These are phyloP conservation scores for Backusella westeae DNA, from an alignment of 192 early-diverging fungal species.

Conservation along the genomic window DNA sequence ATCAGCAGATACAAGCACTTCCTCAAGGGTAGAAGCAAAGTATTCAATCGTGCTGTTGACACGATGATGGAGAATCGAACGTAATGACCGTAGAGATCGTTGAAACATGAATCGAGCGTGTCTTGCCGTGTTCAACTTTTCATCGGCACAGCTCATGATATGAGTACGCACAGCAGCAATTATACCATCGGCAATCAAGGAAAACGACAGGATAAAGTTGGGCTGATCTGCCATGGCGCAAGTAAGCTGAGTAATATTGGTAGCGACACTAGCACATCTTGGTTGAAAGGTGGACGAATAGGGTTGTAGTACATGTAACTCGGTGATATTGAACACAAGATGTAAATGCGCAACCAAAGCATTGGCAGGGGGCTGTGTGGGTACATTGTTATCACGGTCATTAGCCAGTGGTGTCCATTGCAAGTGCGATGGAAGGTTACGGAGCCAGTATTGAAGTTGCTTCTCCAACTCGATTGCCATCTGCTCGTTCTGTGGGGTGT, in stretches of 20 bases:
- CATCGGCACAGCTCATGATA: constrained; percentile 2
- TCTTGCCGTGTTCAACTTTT: not conserved
- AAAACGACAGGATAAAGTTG: constrained; percentile 9
- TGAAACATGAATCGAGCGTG: constrained; percentile 27
- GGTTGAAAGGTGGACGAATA: constrained; percentile 18
- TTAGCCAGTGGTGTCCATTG: constrained; percentile 25
- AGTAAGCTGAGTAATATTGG: constrained; percentile 28
- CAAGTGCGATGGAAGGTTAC: constrained; percentile 1
- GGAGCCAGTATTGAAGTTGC: constrained; percentile 25
- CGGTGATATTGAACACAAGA: constrained; percentile 25
- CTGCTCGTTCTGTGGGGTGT: constrained; percentile 7
- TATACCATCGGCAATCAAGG: not conserved
- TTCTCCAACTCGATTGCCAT: constrained; percentile 6
- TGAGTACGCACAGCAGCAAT: constrained; percentile 12
- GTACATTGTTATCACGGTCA: constrained; percentile 1
- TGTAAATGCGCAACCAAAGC: constrained; percentile 31
- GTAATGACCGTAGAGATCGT: constrained; percentile 16
- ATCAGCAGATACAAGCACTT: not conserved
- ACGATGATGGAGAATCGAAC: not conserved
- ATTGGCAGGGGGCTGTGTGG: constrained; percentile 20
- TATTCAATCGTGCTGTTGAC: not conserved
- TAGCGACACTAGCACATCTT: constrained; percentile 19
- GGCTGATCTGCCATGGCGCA: constrained; percentile 19
- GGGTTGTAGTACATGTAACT: constrained; percentile 13
- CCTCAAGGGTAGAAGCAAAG: not conserved